Evolutionary conservation across 495 filamentous ascomycete genomes (phyloP), one percentile per base, ranked within the genome.

Genomic region (Venustampulla echinocandica): DNA sequence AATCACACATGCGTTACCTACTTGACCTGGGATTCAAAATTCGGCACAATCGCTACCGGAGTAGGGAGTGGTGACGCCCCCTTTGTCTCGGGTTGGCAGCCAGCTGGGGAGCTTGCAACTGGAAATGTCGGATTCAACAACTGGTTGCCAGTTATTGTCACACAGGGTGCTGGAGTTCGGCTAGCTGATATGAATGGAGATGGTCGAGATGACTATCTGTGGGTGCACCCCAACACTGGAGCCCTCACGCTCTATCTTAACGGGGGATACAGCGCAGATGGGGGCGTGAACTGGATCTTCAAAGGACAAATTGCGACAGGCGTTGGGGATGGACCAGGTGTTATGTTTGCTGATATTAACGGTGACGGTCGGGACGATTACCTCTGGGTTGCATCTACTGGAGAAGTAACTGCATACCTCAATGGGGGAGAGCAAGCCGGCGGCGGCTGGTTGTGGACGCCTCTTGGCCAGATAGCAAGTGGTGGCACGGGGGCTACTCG

Each of bases 271-370:
- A 42, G 5, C 6, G 7, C 21, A 17, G 21, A 13, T 15, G 47
- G 47, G 10, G 24, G 19, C 1, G 28, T 42, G 1, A 43, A 43
- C 4, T 49, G 47, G 47, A 35, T 25, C 10, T 43, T 2, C 15
- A 23, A 23, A 25, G 47, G 47, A 13, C 6, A 42, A 33, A 43
- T 49, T 43, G 47, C 47, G 2, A 40, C 23, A 9, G 36, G 45
- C 14, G 24, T 39, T 32, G 45, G 45, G 1, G 18, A 18, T 19
- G 14, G 25, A 4, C 4, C 13, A 9, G 46, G 41, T 1, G 53
- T 61, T 33, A 43, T 35, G 14, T 51, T 63, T 24, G 63, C 61
- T 13, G 61, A 65, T 47, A 44, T 63, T 9, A 58, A 61, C 47
- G 63, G 61, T 14, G 59, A 65, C 46, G 51, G 53, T 4, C 47